Conservation (phyloP, 768 basidiomycete species). For the Lactifluus echinatus region DNA sequence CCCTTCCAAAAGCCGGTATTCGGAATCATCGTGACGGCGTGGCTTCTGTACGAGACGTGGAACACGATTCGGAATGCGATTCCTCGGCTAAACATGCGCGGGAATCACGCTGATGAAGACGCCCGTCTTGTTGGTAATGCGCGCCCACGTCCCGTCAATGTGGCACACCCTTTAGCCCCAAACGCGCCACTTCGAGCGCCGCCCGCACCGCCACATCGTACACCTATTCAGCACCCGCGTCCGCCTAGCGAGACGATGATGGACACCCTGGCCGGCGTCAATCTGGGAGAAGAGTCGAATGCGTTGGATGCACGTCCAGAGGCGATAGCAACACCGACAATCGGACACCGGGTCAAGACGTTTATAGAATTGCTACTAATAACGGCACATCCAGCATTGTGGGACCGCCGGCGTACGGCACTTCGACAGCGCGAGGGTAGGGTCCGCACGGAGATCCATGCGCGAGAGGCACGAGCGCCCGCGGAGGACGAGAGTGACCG, state of each 20-base stretch:
- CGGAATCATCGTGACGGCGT: conserved; percentile 14
- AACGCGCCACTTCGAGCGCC: background rate
- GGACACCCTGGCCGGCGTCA: conserved; percentile 12
- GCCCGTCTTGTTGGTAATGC: background rate
- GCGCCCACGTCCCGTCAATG: conserved; percentile 2
- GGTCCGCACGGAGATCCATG: conserved; percentile 14
- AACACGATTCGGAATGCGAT: conserved; percentile 20
- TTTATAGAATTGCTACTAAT: conserved; percentile 13
- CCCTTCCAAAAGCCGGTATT: conserved; percentile 21
- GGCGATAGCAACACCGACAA: background rate
- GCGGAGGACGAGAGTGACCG: conserved; percentile 1
- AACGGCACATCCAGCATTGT: conserved; percentile 19
- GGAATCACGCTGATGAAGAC: conserved; percentile 1
- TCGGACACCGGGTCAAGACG: conserved; percentile 13
- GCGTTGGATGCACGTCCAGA: conserved; percentile 6
- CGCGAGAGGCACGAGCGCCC: background rate
- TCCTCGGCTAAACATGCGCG: conserved; percentile 3
- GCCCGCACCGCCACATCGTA: background rate
- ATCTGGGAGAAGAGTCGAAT: conserved; percentile 8
- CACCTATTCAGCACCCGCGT: background rate
- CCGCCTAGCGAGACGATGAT: conserved; percentile 3
- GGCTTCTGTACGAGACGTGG: conserved; percentile 22
- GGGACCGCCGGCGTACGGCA: conserved; percentile 19
- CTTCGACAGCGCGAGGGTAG: conserved; percentile 19
- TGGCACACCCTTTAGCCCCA: background rate